Evolutionary conservation across 208 protist genomes (phyloP), one percentile per base, ranked within the genome.

Genomic region (Acanthamoeba royreba): DNA sequence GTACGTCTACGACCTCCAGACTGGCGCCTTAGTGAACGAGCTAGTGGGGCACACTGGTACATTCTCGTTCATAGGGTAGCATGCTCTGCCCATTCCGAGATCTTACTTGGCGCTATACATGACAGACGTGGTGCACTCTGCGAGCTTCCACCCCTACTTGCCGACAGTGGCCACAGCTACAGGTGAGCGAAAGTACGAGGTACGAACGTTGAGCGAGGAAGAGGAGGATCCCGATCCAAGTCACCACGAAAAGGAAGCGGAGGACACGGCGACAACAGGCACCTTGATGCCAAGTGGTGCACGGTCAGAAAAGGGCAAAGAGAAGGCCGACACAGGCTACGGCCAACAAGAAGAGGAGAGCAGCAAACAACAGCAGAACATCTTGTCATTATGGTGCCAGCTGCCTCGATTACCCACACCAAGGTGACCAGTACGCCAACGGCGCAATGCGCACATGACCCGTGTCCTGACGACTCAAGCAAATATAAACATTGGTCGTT

Each of bases 1-100:
- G 25, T 69, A 72, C 22, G 52, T 90, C 9, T 90, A 90, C n/a
- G 83, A 90, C 83, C 33, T 90, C 4, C 52, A 90, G 52, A 90
- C 46, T 4, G 83, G 83, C 33, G 35, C 33, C 0, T 19, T 46
- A 9, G 83, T 47, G 25, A 15, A 42, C 4, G 38, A 61, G 38
- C 40, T 90, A 52, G 13, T 43, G 4, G 83, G 52, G 35, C 83
- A 90, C 53, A 69, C 31, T 9, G 83, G 83, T 90, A 17, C 31
- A 35, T 31, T 45, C 28, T 52, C 13, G 8, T 40, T 33, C 53
- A 38, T 55, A 53, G 4, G n/a, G n/a, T n/a, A 7, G 17, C 15
- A 40, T 9, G 1, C 28, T 63, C 46, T 17, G 19, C 13, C 77
- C 52, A 28, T 81, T 4, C 19, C 9, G 35, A 83, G 19, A 1